These are phyloP conservation scores for Pichia cephalocereana DNA, from an alignment of 805 yeast genomes.

Conservation along the genomic window DNA sequence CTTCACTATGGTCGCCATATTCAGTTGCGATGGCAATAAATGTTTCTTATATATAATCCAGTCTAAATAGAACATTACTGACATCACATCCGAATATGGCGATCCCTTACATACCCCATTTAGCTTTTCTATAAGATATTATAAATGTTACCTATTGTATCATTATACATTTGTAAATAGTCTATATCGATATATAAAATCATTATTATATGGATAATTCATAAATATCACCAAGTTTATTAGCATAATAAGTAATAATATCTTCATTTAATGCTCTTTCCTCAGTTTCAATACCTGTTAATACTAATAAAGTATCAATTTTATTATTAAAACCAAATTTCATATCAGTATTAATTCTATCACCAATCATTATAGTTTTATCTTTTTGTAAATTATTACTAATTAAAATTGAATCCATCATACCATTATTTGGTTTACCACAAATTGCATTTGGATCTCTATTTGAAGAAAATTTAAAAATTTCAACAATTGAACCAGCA, in stretches of 20 bases:
- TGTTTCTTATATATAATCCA: too few species aligned
- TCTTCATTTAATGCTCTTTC: constrained; percentile 39
- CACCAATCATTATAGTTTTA: constrained; percentile 88
- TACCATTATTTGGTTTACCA: constrained; percentile 84
- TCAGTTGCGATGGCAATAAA: too few species aligned
- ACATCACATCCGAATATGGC: too few species aligned
- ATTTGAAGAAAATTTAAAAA: constrained; percentile 67
- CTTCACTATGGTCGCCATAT: too few species aligned
- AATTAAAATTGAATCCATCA: constrained; percentile 84
- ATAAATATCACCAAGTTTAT: constrained; percentile 67
- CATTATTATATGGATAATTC: constrained; percentile 32
- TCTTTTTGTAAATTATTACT: constrained; percentile 46
- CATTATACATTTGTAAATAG: too few species aligned
- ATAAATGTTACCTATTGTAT: too few species aligned
- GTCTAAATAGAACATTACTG: too few species aligned
- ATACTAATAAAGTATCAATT: constrained; percentile 75
- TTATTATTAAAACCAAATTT: constrained; percentile 84
- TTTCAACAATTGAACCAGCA: constrained; percentile 84
- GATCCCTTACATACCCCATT: too few species aligned
- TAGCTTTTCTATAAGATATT: too few species aligned
- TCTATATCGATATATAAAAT: too few species aligned
- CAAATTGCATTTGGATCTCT: constrained; percentile 67
- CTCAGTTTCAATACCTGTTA: constrained; percentile 86
- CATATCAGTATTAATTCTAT: constrained; percentile 91
- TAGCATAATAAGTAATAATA: constrained; percentile 58